phyloP scores from a whole-genome alignment of 2,329 filamentous ascomycete species.

The Alternaria dauci region DNA sequence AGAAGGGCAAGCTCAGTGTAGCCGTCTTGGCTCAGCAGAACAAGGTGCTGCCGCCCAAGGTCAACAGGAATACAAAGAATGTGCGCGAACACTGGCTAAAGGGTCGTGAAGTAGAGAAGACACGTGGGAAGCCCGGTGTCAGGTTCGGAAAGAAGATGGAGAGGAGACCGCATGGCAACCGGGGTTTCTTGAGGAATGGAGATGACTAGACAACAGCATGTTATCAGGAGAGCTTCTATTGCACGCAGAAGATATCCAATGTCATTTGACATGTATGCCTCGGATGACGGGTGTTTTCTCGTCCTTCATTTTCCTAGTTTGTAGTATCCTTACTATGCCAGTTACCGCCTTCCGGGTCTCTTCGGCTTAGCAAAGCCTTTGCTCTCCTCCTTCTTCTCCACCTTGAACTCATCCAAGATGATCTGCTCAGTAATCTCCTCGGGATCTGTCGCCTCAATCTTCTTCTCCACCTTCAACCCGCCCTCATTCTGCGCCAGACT shows the following conservation, averaged over 20 bases:
- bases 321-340: not conserved
- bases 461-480: conserved; percentile 73
- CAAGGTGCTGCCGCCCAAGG: conserved; percentile 55
- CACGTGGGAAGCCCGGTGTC: conserved; percentile 24
- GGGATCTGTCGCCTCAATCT: conserved; percentile 70
- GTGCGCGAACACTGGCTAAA: conserved; percentile 55
- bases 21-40: conserved; percentile 58
- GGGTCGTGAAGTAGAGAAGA: conserved; percentile 49
- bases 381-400: conserved; percentile 72
- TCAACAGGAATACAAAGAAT: conserved; percentile 45
- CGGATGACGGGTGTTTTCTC: not conserved
- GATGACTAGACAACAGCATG: conserved; percentile 27
- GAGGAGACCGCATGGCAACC: conserved; percentile 37
- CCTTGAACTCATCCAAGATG: conserved; percentile 73
- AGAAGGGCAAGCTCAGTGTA: conserved; percentile 59
- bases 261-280: not conserved
- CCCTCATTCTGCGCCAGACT: conserved; percentile 71
- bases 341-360: conserved; percentile 71
- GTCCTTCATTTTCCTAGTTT: not conserved
- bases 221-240: not conserved
- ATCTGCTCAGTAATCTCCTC: conserved; percentile 73
- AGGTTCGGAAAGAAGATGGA: conserved; percentile 40
- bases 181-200: conserved; percentile 44
- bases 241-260: not conserved
- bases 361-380: conserved; percentile 79